Percentiles rank a stretch among this genome's conserved stretches.
Conservation (phyloP, 1,139 yeast genomes). For the Candida anutae region DNA sequence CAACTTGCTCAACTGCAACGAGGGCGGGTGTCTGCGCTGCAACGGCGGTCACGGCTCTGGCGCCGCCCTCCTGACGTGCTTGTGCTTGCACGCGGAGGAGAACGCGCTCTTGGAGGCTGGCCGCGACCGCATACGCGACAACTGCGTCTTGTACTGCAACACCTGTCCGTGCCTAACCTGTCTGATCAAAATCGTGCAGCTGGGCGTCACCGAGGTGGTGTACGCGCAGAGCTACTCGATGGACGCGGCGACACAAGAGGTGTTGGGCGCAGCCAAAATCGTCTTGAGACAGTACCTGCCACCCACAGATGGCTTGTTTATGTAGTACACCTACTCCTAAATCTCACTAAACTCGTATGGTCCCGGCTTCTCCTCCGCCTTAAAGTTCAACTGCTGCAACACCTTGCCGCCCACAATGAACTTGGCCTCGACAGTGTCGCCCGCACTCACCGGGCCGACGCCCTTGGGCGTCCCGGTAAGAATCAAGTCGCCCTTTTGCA, state of each 20-base stretch:
- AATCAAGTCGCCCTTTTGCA: conserved; percentile 84
- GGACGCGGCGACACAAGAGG: conserved; percentile 69
- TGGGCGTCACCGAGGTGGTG: conserved; percentile 88
- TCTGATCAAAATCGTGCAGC: conserved; percentile 87
- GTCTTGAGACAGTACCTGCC: conserved; percentile 66
- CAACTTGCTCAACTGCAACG: conserved; percentile 78
- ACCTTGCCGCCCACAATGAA: conserved; percentile 47
- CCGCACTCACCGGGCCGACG: conserved; percentile 77
- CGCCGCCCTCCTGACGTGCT: conserved; percentile 61
- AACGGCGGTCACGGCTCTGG: conserved; percentile 64
- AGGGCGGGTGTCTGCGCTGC: conserved; percentile 91
- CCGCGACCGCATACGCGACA: conserved; percentile 57
- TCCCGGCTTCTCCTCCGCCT: conserved; percentile 65
- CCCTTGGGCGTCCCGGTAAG: conserved; percentile 98
- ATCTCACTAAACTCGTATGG: conserved; percentile 48
- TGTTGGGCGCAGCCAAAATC: conserved; percentile 70
- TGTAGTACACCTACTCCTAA: conserved; percentile 5
- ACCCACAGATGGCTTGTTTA: conserved; percentile 42
- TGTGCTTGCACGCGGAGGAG: conserved; percentile 95
- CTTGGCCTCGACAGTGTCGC: conserved; percentile 66
- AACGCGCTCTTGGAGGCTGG: conserved; percentile 94
- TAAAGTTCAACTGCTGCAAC: conserved; percentile 48
- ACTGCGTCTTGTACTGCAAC: conserved; percentile 72
- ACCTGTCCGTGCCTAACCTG: conserved; percentile 98
- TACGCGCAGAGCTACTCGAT: conserved; percentile 88